phyloP scores from a whole-genome alignment of 1,284 basidiomycete species.

The Ustilago cynodontis region DNA sequence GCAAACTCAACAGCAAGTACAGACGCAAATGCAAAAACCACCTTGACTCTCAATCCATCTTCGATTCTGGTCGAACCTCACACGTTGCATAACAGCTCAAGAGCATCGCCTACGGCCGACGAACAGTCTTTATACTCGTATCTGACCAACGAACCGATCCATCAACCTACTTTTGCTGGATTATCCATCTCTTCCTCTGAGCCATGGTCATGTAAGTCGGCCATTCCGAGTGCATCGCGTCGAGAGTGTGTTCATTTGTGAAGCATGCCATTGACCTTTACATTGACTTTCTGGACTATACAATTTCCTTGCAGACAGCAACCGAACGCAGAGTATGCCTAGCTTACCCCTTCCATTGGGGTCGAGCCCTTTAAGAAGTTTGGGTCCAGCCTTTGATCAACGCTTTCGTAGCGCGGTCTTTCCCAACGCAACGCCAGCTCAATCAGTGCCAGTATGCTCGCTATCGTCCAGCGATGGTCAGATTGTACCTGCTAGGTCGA shows the following conservation, averaged over 20 bases:
- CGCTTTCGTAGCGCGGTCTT: neutral
- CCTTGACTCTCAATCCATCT: neutral
- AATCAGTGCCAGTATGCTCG: neutral
- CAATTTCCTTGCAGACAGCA: neutral
- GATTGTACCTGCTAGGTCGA: neutral
- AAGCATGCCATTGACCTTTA: neutral
- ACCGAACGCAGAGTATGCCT: constrained; percentile 6
- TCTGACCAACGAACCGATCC: neutral
- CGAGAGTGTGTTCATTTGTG: too few relatives aligned
- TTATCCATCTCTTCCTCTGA: too few relatives aligned
- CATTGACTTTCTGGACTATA: neutral
- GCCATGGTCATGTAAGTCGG: neutral
- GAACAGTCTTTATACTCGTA: neutral
- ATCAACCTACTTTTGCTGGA: neutral
- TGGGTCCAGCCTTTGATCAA: neutral
- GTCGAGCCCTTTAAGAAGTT: neutral
- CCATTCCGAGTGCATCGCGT: neutral
- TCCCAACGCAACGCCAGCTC: neutral
- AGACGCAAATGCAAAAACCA: neutral
- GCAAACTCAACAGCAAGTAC: neutral
- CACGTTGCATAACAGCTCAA: neutral
- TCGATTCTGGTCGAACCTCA: constrained; percentile 4
- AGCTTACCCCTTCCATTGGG: neutral
- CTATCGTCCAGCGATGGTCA: neutral
- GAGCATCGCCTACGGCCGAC: neutral